Percentiles rank a stretch among this genome's conserved stretches.
phyloP scores from a whole-genome alignment of 1,284 basidiomycete species.

The Mrakiaceae sp. region DNA sequence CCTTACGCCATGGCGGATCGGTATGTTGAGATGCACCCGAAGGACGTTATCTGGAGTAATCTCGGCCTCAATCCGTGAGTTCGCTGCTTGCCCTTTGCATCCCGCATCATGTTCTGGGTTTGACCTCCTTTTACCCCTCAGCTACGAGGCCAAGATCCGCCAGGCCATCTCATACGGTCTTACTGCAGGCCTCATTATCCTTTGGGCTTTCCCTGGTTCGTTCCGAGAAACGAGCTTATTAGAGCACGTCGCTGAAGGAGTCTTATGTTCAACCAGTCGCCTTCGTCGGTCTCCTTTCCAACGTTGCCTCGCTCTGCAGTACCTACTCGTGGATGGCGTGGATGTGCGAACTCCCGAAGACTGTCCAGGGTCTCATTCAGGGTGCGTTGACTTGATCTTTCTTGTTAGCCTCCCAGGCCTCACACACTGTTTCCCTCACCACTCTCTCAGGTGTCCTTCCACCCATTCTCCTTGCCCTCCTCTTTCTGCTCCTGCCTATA shows the following conservation, averaged over 20 bases:
- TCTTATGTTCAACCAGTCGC: constrained; percentile 23
- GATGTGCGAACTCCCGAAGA: constrained; percentile 46
- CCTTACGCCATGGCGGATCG: constrained; percentile 53
- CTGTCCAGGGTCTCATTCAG: constrained; percentile 51
- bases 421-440: not conserved
- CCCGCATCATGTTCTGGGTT: not conserved
- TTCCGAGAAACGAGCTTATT: constrained; percentile 19
- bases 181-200: constrained; percentile 50
- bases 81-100: not conserved
- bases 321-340: constrained; percentile 49
- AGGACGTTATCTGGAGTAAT: constrained; percentile 58
- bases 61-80: constrained; percentile 55
- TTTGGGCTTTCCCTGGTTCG: constrained; percentile 55
- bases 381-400: constrained; percentile 18
- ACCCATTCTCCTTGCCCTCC: constrained; percentile 51
- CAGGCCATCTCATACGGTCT: constrained; percentile 39
- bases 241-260: not conserved
- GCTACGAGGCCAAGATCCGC: constrained; percentile 62
- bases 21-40: constrained; percentile 55
- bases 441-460: constrained; percentile 48
- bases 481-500: constrained; percentile 60
- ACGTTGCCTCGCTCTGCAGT: constrained; percentile 36
- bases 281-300: constrained; percentile 42
- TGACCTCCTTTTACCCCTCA: not conserved
- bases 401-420: constrained; percentile 19